Evolutionary conservation across 495 filamentous ascomycete genomes (phyloP).

Genomic region (Penicillium samsonianum): DNA sequence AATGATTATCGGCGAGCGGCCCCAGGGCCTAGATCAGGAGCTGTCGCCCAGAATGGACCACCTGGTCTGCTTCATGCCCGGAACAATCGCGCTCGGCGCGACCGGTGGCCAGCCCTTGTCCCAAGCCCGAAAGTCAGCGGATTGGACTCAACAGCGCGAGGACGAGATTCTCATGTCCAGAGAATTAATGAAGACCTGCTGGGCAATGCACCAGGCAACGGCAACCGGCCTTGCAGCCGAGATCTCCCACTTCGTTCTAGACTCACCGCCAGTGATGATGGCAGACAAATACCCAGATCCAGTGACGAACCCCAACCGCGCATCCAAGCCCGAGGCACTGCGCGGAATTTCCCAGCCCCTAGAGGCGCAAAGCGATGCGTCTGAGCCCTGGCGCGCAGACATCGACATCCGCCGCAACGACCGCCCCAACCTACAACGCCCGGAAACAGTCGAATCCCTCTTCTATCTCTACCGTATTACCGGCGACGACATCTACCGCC

Average conservation of each 20-base stretch:
- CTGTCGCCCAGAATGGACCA: constrained; percentile 96
- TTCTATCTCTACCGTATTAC: constrained; percentile 99
- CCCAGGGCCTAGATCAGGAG: constrained; percentile 62
- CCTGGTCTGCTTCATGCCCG: constrained; percentile 95
- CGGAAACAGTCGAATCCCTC: constrained; percentile 91
- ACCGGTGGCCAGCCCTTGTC: constrained; percentile 75
- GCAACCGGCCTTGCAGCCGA: constrained; percentile 88
- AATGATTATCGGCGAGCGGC: constrained; percentile 85
- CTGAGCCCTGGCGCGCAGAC: constrained; percentile 64
- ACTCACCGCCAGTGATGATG: constrained; percentile 50
- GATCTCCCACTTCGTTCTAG: constrained; percentile 84
- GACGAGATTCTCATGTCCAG: constrained; percentile 82
- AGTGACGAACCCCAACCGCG: constrained; percentile 24
- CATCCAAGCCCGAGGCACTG: constrained; percentile 30
- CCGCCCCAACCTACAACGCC: constrained; percentile 90
- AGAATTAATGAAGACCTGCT: constrained; percentile 95
- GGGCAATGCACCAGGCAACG: constrained; percentile 90
- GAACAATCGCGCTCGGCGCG: constrained; percentile 86
- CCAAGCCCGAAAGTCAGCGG: constrained; percentile 67
- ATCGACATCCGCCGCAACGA: constrained; percentile 75
- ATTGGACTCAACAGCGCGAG: constrained; percentile 78
- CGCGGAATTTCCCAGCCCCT: constrained; percentile 38
- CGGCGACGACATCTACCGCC: constrained; percentile 82
- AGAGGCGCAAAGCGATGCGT: constrained; percentile 24
- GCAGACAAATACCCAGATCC: constrained; percentile 43